phyloP scores from a whole-genome alignment of 306 rosid species.

The Vicia sativa region DNA sequence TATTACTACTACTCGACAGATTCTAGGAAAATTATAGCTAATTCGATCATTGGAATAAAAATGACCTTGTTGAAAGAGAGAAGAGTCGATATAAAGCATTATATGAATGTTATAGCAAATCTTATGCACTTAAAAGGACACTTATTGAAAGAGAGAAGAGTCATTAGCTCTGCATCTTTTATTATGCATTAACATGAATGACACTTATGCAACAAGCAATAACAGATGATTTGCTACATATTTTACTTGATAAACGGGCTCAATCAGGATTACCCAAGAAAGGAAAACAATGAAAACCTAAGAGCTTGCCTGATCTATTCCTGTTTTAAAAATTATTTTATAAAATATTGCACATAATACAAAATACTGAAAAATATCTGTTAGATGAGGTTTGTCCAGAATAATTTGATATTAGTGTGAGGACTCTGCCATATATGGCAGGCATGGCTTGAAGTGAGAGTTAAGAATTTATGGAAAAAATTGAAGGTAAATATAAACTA shows the following conservation, averaged over 20 bases:
- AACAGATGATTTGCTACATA: conserved; percentile 4
- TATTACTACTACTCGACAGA: conserved; percentile 1
- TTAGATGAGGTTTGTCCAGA: neutral
- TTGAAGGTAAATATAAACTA: too few species aligned
- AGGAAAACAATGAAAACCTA: conserved; percentile 21
- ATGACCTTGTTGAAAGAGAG: neutral
- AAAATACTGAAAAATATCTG: neutral
- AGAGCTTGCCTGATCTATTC: neutral
- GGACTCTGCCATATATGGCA: neutral
- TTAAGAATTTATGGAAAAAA: too few species aligned
- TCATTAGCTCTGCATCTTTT: neutral
- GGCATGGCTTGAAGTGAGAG: too few species aligned
- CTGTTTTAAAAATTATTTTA: neutral
- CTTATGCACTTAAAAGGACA: conserved; percentile 11
- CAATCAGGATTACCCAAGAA: conserved; percentile 7
- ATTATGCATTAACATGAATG: conserved; percentile 6
- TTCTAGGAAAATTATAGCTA: neutral
- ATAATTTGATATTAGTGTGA: neutral
- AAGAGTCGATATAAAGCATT: conserved; percentile 19
- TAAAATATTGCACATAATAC: neutral
- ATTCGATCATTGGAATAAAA: conserved; percentile 12
- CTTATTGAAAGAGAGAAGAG: too few species aligned
- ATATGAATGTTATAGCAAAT: conserved; percentile 13
- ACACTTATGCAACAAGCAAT: conserved; percentile 22
- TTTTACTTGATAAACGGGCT: conserved; percentile 7